Percentiles rank a stretch among this genome's conserved stretches.
Evolutionary conservation across 2,329 filamentous ascomycete species (phyloP).

Genomic region (Cadophora malorum): DNA sequence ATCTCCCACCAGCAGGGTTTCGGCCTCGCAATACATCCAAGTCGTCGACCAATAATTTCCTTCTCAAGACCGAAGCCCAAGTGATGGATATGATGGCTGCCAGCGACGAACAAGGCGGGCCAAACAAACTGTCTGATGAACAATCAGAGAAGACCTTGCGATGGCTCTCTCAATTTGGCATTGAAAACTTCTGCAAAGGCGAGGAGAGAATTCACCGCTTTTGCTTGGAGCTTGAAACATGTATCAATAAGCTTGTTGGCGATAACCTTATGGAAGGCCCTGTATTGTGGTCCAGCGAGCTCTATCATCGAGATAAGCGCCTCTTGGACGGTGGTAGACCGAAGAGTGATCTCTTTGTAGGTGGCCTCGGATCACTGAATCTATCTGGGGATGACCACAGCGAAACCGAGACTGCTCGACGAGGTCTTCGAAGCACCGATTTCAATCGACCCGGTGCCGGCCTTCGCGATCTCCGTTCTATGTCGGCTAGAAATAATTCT

Average conservation of each 20-base stretch:
- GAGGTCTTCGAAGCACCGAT: constrained; percentile 50
- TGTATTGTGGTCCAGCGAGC: constrained; percentile 88
- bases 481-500: constrained; percentile 67
- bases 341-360: constrained; percentile 56
- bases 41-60: constrained; percentile 55
- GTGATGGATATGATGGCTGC: constrained; percentile 88
- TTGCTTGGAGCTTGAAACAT: constrained; percentile 86
- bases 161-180: constrained; percentile 81
- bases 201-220: constrained; percentile 96
- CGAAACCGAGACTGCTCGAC: constrained; percentile 39
- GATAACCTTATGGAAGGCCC: constrained; percentile 85
- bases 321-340: constrained; percentile 54
- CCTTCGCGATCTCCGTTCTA: constrained; percentile 61
- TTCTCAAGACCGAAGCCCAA: constrained; percentile 83
- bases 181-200: constrained; percentile 93
- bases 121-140: constrained; percentile 95
- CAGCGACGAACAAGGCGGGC: constrained; percentile 81
- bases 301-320: constrained; percentile 80
- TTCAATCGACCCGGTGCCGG: constrained; percentile 52
- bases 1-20: constrained; percentile 43
- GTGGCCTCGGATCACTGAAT: constrained; percentile 53
- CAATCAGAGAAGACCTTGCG: constrained; percentile 84
- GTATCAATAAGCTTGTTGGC: constrained; percentile 83
- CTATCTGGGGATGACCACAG: constrained; percentile 52
- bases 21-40: constrained; percentile 47